phyloP scores from a whole-genome alignment of 106 monocot genomes.

The Posidonia australis region DNA sequence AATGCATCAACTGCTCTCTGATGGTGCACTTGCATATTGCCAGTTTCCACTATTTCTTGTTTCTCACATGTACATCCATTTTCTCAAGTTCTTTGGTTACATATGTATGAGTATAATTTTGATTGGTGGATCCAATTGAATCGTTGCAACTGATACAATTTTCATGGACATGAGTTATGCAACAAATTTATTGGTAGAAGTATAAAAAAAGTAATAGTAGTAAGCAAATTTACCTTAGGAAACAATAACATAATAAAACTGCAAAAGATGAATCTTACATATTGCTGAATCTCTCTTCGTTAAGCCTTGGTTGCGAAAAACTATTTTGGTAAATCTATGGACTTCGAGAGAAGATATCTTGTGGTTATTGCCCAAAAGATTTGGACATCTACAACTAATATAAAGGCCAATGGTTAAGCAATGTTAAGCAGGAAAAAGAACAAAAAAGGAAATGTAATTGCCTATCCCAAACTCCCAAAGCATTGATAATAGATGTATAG shows the following conservation, averaged over 20 bases:
- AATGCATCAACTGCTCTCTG: too few species aligned
- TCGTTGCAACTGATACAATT: too few species aligned
- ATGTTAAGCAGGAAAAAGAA: not conserved
- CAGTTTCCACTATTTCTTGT: too few species aligned
- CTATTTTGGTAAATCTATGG: not conserved
- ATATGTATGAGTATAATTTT: too few species aligned
- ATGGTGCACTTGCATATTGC: too few species aligned
- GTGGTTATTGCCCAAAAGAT: conserved; percentile 1
- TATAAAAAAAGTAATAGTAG: too few species aligned
- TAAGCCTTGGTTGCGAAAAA: not conserved
- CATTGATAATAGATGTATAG: too few species aligned
- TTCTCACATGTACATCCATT: too few species aligned
- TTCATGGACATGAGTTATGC: too few species aligned
- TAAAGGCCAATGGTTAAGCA: not conserved
- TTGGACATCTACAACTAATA: not conserved
- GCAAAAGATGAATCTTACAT: not conserved
- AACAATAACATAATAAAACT: not conserved
- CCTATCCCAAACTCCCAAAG: not conserved
- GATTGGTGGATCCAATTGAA: too few species aligned
- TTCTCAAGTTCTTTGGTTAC: too few species aligned
- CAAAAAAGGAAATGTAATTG: not conserved
- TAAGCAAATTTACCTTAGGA: not conserved
- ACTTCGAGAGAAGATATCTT: not conserved
- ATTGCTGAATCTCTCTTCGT: conserved; percentile 5
- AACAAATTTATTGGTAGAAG: too few species aligned